A percentile compares a stretch with the other conserved stretches of the same genome.
phyloP scores from a whole-genome alignment of 371 early-diverging fungal genomes.

The Mucor sp. region DNA sequence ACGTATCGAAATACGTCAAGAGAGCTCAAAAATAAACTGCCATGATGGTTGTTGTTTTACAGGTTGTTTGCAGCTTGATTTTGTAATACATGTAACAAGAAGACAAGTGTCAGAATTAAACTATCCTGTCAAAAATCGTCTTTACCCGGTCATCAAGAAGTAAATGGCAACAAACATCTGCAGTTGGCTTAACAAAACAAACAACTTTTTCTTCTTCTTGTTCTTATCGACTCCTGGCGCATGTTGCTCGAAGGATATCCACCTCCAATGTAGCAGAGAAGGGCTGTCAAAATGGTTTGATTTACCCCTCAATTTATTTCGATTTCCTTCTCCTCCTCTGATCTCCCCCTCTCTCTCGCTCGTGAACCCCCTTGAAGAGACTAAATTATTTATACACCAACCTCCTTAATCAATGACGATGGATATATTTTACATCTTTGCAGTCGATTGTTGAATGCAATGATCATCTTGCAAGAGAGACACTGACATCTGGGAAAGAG shows the following conservation, averaged over 20 bases:
- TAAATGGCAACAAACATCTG: background rate
- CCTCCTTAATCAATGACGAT: conserved; percentile 1
- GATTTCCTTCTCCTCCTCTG: background rate
- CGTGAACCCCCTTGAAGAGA: no score
- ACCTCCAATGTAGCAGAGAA: background rate
- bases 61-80: background rate
- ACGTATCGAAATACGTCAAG: background rate
- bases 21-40: background rate
- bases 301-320: background rate
- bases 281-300: background rate
- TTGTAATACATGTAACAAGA: background rate
- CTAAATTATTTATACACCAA: background rate
- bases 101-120: background rate
- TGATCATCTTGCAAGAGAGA: background rate
- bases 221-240: background rate
- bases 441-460: background rate
- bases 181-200: background rate
- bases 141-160: background rate
- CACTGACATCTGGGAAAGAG: background rate
- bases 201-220: background rate
- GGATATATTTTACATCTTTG: background rate
- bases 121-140: background rate
- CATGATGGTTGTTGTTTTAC: background rate
- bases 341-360: background rate
- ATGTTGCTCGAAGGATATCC: background rate